These are phyloP conservation scores for Paramecium caudatum DNA, from an alignment of 73 alveolate genomes.

Conservation along the genomic window DNA sequence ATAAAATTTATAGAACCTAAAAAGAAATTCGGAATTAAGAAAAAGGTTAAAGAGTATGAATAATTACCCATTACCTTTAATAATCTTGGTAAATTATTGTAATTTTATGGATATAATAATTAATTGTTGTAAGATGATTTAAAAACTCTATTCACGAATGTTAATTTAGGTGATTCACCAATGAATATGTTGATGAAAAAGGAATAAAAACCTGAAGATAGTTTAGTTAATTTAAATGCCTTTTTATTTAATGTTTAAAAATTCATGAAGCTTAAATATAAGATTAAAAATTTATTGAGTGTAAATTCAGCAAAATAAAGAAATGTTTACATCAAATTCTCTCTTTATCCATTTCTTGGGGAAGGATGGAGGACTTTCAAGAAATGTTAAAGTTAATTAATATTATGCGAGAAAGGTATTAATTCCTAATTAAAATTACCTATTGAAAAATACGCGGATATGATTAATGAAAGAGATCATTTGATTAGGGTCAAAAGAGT, in stretches of 20 bases:
- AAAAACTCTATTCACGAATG: slow-evolving; percentile 1
- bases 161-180: slow-evolving; percentile 20
- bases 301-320: slow-evolving; percentile 47
- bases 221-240: not conserved
- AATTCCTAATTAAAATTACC: not conserved
- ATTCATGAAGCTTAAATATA: slow-evolving; percentile 20
- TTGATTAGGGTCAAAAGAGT: slow-evolving; percentile 1
- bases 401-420: not conserved
- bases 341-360: not conserved
- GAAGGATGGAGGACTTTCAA: slow-evolving; percentile 63
- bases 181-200: not conserved
- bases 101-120: not conserved
- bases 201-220: not conserved
- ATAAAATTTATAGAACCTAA: not conserved
- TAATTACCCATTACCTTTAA: not conserved
- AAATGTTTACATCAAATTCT: slow-evolving; percentile 32
- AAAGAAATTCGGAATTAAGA: not conserved
- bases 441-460: not conserved
- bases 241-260: slow-evolving; percentile 58
- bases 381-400: not conserved
- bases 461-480: not conserved
- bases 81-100: not conserved
- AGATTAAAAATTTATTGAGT: slow-evolving; percentile 48
- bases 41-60: not conserved
- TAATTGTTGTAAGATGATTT: not conserved